phyloP scores from a whole-genome alignment of 768 basidiomycete species.

The Tulasnella calospora region DNA sequence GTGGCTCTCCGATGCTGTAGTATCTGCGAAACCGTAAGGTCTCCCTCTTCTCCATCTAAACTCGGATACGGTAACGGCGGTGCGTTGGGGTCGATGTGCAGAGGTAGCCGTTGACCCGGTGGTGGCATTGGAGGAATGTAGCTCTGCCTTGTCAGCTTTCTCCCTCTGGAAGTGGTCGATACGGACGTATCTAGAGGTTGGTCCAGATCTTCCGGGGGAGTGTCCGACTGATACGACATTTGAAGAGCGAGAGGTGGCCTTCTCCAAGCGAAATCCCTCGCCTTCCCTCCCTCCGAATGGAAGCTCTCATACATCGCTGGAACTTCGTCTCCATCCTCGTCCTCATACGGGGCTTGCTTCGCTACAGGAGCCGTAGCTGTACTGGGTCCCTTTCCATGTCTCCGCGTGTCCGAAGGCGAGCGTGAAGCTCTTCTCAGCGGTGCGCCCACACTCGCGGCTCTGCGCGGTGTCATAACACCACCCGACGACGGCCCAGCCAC shows the following conservation, averaged over 20 bases:
- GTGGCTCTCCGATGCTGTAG: conserved; percentile 16
- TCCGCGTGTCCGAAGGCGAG: neutral
- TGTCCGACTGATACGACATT: neutral
- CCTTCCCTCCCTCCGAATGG: conserved; percentile 57
- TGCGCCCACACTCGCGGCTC: conserved; percentile 20
- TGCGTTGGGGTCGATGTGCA: conserved; percentile 30
- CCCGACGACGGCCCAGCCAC: neutral
- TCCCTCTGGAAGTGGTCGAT: conserved; percentile 14
- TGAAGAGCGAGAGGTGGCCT: neutral
- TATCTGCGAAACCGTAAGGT: conserved; percentile 32
- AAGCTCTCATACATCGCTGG: conserved; percentile 66
- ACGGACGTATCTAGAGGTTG: neutral
- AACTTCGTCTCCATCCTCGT: conserved; percentile 44
- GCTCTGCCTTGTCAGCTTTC: conserved; percentile 34
- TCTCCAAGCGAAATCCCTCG: conserved; percentile 38
- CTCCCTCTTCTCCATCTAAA: conserved; percentile 47
- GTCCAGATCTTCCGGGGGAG: neutral
- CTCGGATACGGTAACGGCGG: conserved; percentile 34
- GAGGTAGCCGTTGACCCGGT: conserved; percentile 37
- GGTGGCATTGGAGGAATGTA: conserved; percentile 37
- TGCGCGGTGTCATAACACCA: neutral
- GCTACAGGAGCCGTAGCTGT: neutral
- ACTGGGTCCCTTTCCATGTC: conserved; percentile 12
- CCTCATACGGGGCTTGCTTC: conserved; percentile 37
- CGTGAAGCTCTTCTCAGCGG: neutral